phyloP scores from a whole-genome alignment of 2,329 filamentous ascomycete species.

The Cladophialophora exuberans region DNA sequence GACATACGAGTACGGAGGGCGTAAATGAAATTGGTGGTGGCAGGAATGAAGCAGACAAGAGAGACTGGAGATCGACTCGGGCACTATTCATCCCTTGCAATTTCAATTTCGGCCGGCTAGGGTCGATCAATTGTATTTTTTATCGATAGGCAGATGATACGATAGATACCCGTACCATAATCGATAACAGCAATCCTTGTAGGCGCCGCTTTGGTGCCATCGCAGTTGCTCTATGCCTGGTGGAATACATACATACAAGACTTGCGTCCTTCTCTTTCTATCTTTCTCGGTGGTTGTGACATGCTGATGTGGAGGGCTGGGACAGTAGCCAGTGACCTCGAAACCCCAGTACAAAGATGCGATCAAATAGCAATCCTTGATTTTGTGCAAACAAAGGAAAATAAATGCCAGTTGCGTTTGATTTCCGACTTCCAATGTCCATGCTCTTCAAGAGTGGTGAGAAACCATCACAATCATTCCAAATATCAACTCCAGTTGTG shows the following conservation, averaged over 20 bases:
- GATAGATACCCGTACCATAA: too few species aligned
- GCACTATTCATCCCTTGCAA: not conserved
- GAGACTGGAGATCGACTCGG: not conserved
- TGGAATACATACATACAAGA: slow-evolving; percentile 19
- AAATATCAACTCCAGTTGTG: slow-evolving; percentile 10
- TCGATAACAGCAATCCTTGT: slow-evolving; percentile 17
- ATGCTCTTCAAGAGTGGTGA: slow-evolving; percentile 19
- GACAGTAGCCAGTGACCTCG: slow-evolving; percentile 22
- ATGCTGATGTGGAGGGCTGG: slow-evolving; percentile 13
- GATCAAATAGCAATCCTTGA: slow-evolving; percentile 6
- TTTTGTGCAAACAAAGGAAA: slow-evolving; percentile 20
- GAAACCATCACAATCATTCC: not conserved
- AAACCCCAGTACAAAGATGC: slow-evolving; percentile 11
- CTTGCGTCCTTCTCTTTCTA: slow-evolving; percentile 27
- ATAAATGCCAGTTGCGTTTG: slow-evolving; percentile 1
- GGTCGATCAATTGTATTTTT: not conserved
- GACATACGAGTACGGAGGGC: not conserved
- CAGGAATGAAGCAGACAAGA: not conserved
- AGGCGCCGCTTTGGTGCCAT: not conserved
- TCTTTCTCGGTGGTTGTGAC: slow-evolving; percentile 21
- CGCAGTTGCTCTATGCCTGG: slow-evolving; percentile 1
- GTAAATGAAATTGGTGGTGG: not conserved
- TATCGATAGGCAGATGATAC: slow-evolving; percentile 27
- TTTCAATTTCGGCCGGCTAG: too few species aligned
- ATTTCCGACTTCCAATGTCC: too few species aligned